These are phyloP conservation scores for Sordariomycetes sp. DNA, from an alignment of 2,329 filamentous ascomycete species.

Conservation along the genomic window DNA sequence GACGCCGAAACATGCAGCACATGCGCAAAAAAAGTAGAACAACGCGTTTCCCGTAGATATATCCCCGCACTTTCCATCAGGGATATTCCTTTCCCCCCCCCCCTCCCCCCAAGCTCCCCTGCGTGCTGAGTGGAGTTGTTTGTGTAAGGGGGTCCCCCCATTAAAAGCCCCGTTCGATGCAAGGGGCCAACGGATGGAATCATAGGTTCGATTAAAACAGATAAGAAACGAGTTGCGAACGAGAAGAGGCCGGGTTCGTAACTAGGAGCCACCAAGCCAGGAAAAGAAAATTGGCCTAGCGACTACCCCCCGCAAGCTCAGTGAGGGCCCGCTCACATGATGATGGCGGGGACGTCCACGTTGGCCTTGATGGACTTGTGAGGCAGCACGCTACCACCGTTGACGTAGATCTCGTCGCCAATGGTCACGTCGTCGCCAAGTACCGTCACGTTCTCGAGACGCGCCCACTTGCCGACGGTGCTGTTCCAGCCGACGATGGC, in stretches of 20 bases:
- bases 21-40: too few relatives aligned
- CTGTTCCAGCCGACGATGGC: slow-evolving; percentile 99
- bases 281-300: neutral
- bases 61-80: neutral
- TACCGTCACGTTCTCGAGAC: slow-evolving; percentile 95
- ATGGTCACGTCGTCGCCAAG: slow-evolving; percentile 96
- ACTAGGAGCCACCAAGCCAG: neutral
- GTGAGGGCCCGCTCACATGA: slow-evolving; percentile 37
- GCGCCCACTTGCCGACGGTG: slow-evolving; percentile 87
- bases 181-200: neutral
- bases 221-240: neutral
- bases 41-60: too few relatives aligned
- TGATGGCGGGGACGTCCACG: slow-evolving; percentile 66
- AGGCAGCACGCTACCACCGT: slow-evolving; percentile 85
- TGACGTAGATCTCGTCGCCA: slow-evolving; percentile 96
- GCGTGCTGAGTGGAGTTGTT: neutral
- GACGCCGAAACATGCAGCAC: too few relatives aligned
- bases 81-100: neutral
- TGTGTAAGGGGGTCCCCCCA: neutral
- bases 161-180: neutral
- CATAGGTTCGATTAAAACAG: neutral
- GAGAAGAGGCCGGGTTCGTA: neutral
- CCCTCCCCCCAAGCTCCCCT: neutral
- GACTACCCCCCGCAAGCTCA: neutral
- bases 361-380: slow-evolving; percentile 99